A percentile compares a stretch with the other conserved stretches of the same genome.
Evolutionary conservation across 495 filamentous ascomycete species (phyloP).

Genomic region (Astrothelium subdiscretum): DNA sequence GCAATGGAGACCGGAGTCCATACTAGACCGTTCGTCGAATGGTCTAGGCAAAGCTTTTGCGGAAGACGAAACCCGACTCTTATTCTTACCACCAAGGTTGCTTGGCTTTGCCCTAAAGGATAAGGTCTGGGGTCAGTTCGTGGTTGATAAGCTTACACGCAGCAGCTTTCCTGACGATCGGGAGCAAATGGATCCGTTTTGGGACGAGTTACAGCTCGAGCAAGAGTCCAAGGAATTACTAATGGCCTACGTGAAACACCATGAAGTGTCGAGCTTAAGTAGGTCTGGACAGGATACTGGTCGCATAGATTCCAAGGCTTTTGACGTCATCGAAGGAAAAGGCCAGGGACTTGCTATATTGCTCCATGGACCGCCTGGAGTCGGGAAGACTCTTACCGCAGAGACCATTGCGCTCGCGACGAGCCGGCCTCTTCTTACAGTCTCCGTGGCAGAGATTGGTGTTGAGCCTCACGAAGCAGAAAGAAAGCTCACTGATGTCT

Average conservation of each 20-base stretch:
- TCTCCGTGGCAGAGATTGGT: slow-evolving; percentile 45
- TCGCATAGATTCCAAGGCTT: too few species aligned
- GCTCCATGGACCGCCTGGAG: slow-evolving; percentile 45
- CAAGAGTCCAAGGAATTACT: not conserved
- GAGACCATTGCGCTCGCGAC: slow-evolving; percentile 41
- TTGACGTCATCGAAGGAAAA: not conserved
- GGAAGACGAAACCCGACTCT: too few species aligned
- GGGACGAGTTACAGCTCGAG: not conserved
- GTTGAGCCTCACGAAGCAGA: slow-evolving; percentile 33
- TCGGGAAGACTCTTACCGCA: slow-evolving; percentile 49
- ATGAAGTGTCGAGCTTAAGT: not conserved
- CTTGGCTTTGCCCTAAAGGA: too few species aligned
- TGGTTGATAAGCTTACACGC: too few species aligned
- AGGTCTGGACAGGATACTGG: not conserved
- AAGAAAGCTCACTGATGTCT: slow-evolving; percentile 20
- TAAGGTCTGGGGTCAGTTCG: too few species aligned
- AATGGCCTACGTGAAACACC: not conserved
- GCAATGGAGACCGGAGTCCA: too few species aligned
- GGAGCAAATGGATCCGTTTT: too few species aligned
- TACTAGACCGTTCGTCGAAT: too few species aligned
- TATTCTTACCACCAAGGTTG: too few species aligned
- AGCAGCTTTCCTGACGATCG: too few species aligned
- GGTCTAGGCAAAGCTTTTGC: too few species aligned
- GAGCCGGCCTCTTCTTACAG: slow-evolving; percentile 39
- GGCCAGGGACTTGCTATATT: slow-evolving; percentile 49